phyloP scores from a whole-genome alignment of 768 basidiomycete genomes.

The Amanita inopinata region DNA sequence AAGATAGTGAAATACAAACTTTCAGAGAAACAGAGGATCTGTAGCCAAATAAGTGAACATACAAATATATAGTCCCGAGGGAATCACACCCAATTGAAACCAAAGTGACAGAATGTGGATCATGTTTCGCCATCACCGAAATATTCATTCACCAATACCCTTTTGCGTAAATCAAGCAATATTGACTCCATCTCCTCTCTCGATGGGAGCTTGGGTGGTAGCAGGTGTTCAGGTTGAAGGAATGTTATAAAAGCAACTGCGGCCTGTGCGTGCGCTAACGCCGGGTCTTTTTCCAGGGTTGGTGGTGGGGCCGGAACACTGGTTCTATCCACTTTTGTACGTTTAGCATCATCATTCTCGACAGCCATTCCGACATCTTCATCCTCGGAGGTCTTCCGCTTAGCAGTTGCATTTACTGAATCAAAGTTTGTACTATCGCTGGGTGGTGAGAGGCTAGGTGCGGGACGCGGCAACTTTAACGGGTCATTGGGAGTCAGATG shows the following conservation, averaged over 20 bases:
- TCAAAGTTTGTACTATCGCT: conserved; percentile 15
- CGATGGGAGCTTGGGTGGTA: conserved; percentile 69
- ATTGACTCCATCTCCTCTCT: conserved; percentile 72
- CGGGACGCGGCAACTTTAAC: conserved; percentile 14
- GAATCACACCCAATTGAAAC: neutral
- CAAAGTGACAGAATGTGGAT: neutral
- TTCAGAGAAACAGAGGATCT: too few relatives aligned
- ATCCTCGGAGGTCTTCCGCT: conserved; percentile 47
- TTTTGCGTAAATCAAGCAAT: conserved; percentile 68
- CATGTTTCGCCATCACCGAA: conserved; percentile 31
- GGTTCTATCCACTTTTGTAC: conserved; percentile 21
- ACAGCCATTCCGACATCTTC: conserved; percentile 30
- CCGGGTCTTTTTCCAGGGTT: conserved; percentile 19
- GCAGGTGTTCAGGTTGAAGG: conserved; percentile 59
- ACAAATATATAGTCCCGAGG: too few relatives aligned
- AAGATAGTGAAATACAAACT: too few relatives aligned
- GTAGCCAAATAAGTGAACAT: too few relatives aligned
- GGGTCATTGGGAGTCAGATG: conserved; percentile 41
- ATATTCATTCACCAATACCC: conserved; percentile 72
- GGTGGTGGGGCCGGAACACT: conserved; percentile 14
- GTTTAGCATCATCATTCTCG: conserved; percentile 23
- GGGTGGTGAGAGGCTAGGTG: conserved; percentile 13
- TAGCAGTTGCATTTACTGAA: conserved; percentile 22
- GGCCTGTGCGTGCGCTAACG: conserved; percentile 37
- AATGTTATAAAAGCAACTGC: conserved; percentile 67